Base-by-base conservation (phyloP, 805 yeast genomes). In the Sugiyamaella boreocaroliniensis region DNA sequence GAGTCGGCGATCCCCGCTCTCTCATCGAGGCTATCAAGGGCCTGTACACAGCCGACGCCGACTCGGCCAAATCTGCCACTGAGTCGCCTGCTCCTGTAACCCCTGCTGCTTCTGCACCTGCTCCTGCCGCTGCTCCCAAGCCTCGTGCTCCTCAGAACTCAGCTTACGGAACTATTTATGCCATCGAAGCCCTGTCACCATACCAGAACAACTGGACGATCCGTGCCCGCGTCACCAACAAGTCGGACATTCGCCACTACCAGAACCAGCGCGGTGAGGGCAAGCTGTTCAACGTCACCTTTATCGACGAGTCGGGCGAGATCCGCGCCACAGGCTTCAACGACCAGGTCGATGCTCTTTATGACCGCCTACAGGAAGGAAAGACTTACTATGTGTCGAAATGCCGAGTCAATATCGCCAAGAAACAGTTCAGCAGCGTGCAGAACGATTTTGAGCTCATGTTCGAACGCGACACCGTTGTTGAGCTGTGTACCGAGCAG, bases 281-380 rank as follows among this genome's bases (percentile, higher is more conserved):
- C 51, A 86, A 87, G 68, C 76, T 93, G 55, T 89, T 93, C 74
- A 86, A 85, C 61, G 87, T 89, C 29, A 88, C 89, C 61, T 81
- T 93, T 54, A 71, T 92, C 53, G 99, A 93, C 67, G 96, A 93
- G 67, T 86, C 97, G 5, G 96, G 93, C 63, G 98, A 93, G 72
- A 93, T 93, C 61, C 79, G 93, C 64, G 97, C 96, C 10, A 89
- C 98, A 2, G 97, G 93, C 1, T 93, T 93, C 70, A 87, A 86
- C 67, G 92, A 88, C 40, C 78, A 79, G 61, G 97, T 92, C 11
- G 95, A 86, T 55, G 82, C 80, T 65, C 85, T 80, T 65, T 83
- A 80, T 71, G 86, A 85, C 60, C 63, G 82, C 29, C 71, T 93
- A 48, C 86, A 86, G 67, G 98, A 89, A 65, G 97, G 96, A 37